Percentiles rank a stretch among this genome's conserved stretches.
These are phyloP conservation scores for Pyrenopolyporus hunteri DNA, from an alignment of 495 filamentous ascomycete genomes.

Conservation along the genomic window DNA sequence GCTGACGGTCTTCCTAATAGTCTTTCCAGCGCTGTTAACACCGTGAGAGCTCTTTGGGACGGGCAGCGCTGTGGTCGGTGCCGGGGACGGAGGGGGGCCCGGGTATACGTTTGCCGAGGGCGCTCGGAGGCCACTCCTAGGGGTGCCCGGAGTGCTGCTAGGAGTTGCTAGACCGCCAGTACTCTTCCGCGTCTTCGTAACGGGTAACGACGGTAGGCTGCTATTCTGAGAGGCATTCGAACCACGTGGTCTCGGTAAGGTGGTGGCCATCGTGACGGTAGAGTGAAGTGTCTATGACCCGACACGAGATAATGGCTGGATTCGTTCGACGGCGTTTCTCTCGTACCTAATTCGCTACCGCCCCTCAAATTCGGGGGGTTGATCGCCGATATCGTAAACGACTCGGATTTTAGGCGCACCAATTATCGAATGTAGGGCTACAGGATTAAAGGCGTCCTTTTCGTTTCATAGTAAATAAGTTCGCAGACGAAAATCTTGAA, in stretches of 20 bases:
- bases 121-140: conserved; percentile 64
- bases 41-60: conserved; percentile 57
- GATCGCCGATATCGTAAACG: conserved; percentile 16
- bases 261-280: conserved; percentile 59
- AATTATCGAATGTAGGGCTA: conserved; percentile 18
- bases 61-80: conserved; percentile 56
- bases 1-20: conserved; percentile 83
- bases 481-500: neutral
- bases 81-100: conserved; percentile 51
- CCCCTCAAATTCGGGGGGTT: conserved; percentile 2
- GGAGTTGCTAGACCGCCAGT: conserved; percentile 54
- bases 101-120: conserved; percentile 60
- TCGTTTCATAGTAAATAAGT: conserved; percentile 29
- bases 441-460: conserved; percentile 26
- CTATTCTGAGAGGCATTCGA: conserved; percentile 67
- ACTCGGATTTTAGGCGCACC: conserved; percentile 13
- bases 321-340: conserved; percentile 6
- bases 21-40: conserved; percentile 61
- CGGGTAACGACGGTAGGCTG: conserved; percentile 71
- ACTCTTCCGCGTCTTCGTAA: conserved; percentile 73
- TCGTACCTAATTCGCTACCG: conserved; percentile 8
- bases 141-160: conserved; percentile 53
- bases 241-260: conserved; percentile 69
- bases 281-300: conserved; percentile 18
- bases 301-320: conserved; percentile 7